phyloP scores from a whole-genome alignment of 306 rosid species.

The Trifolium pratense region DNA sequence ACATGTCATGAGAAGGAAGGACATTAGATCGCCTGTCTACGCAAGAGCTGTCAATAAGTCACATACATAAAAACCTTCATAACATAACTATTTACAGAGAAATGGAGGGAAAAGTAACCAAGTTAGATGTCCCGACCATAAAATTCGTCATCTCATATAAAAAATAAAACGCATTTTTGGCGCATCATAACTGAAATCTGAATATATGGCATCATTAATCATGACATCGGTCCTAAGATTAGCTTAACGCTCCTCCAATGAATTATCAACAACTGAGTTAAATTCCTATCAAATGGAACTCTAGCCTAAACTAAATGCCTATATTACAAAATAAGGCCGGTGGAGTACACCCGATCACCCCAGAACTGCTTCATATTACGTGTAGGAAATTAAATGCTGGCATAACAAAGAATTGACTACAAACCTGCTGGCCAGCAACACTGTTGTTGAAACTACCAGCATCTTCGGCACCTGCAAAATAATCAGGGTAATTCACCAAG shows the following conservation, averaged over 20 bases:
- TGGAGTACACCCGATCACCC: slow-evolving; percentile 5
- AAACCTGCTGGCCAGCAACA: slow-evolving; percentile 85
- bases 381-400: slow-evolving; percentile 36
- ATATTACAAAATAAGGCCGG: slow-evolving; percentile 10
- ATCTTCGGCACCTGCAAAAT: slow-evolving; percentile 72
- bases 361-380: slow-evolving; percentile 1
- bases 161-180: slow-evolving; percentile 15
- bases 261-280: slow-evolving; percentile 30
- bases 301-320: slow-evolving; percentile 8
- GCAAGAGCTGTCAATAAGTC: slow-evolving; percentile 28
- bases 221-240: slow-evolving; percentile 13
- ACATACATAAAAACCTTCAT: slow-evolving; percentile 22
- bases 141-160: slow-evolving; percentile 12
- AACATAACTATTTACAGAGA: neutral
- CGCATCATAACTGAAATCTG: neutral
- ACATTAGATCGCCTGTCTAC: slow-evolving; percentile 20
- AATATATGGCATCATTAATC: slow-evolving; percentile 10
- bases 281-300: slow-evolving; percentile 16
- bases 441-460: slow-evolving; percentile 87
- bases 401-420: slow-evolving; percentile 36
- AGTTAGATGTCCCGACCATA: neutral
- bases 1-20: slow-evolving; percentile 35
- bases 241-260: slow-evolving; percentile 29
- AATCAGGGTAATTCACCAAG: slow-evolving; percentile 17
- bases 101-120: slow-evolving; percentile 20